Conservation (phyloP, 768 basidiomycete species). For the Suillus variegatus region DNA sequence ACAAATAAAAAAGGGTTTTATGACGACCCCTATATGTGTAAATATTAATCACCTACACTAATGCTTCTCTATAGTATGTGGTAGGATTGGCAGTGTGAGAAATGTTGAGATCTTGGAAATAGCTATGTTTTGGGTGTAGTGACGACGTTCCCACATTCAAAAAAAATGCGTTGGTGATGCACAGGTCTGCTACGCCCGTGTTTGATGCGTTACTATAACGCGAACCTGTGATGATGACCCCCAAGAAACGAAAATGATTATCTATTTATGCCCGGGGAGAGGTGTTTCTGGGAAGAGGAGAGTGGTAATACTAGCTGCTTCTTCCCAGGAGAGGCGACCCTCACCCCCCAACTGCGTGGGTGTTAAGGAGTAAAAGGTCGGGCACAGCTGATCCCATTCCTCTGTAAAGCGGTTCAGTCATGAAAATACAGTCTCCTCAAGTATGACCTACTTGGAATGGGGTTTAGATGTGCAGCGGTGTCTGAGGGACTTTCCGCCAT, state of each 20-base stretch:
- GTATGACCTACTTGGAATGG: neutral
- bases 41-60: neutral
- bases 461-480: neutral
- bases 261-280: too few relatives aligned
- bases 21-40: neutral
- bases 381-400: conserved; percentile 28
- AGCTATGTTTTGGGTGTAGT: too few relatives aligned
- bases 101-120: neutral
- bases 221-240: too few relatives aligned
- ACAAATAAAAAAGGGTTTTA: neutral
- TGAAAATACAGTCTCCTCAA: neutral
- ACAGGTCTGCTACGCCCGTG: too few relatives aligned
- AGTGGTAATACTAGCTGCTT: conserved; percentile 23
- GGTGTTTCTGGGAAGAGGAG: conserved; percentile 13
- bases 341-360: conserved; percentile 22
- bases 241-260: neutral
- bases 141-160: too few relatives aligned
- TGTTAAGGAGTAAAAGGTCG: conserved; percentile 20
- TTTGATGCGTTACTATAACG: too few relatives aligned
- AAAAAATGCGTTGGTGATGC: too few relatives aligned
- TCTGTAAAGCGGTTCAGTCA: conserved; percentile 11
- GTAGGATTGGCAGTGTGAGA: neutral
- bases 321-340: conserved; percentile 15
- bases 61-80: neutral
- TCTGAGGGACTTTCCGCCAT: conserved; percentile 26